Evolutionary conservation across 2,329 filamentous ascomycete genomes (phyloP), one percentile per base, ranked within the genome.

Genomic region (Fonsecaea monophora): DNA sequence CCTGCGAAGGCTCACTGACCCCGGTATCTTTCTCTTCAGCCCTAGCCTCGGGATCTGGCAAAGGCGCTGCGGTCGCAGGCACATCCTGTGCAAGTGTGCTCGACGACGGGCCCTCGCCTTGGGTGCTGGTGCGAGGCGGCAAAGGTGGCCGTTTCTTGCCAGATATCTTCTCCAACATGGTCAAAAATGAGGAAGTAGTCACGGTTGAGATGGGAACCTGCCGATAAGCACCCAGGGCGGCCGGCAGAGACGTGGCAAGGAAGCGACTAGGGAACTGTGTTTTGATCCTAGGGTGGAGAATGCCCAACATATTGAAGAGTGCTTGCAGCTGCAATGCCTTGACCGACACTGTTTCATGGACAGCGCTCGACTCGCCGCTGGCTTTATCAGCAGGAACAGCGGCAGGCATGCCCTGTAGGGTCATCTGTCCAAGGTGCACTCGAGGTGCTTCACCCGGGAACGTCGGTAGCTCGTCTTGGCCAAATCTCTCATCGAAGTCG

Each of bases 211-310:
- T 75, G 1, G 81, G 81, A 64, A 86, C 81, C 59, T 82, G 78
- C n/a, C 84, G 84, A 73, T 88, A 89, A 45, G 86, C 85, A 25
- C 84, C 82, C 4, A 89, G 76, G 0, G 86, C 83, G 9, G 87
- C 86, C 68, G 89, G 87, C 5, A 90, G 78, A 25, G 86, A 88
- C 0, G 86, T 88, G 8, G 86, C 87, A 13, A 90, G 79, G 71
- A 90, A 90, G 1, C 87, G 83, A 71, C 86, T 89, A 0, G 87
- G 87, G 53, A 83, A 85, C 73, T 88, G 87, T 3, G 87, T 88
- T 76, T 86, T 86, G 73, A 90, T 86, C 21, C 87, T 82, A 4
- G 80, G 80, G 73, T 89, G 87, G 15, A 90, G 77, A 10, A 84
- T 81, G 0, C 84, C 80, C 1, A 90, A 79, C 81, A 89, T 84